Percentiles rank a stretch among this genome's conserved stretches.
Conservation (phyloP, 805 yeast species). For the Wickerhamomyces ciferrii region DNA sequence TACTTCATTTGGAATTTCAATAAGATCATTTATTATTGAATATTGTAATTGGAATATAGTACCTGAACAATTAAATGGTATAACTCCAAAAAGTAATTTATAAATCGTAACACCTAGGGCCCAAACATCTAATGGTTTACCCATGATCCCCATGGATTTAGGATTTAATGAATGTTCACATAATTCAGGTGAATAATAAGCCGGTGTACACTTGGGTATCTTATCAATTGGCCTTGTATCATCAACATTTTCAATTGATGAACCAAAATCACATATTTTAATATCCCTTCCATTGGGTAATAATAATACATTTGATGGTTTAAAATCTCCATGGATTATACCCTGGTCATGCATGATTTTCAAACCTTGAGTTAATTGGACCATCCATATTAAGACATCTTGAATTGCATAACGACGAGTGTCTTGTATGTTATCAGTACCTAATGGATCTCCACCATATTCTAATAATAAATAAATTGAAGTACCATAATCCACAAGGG, state of each 20-base stretch:
- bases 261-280: constrained; percentile 62
- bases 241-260: constrained; percentile 32
- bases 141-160: background rate
- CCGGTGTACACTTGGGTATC: constrained; percentile 7
- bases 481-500: constrained; percentile 31
- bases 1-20: background rate
- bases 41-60: background rate
- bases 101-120: constrained; percentile 7
- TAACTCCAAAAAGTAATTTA: background rate
- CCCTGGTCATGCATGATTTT: constrained; percentile 51
- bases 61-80: background rate
- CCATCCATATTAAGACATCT: constrained; percentile 45
- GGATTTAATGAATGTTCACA: background rate
- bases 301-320: constrained; percentile 58
- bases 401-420: constrained; percentile 60
- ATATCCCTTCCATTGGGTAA: constrained; percentile 56
- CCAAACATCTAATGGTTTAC: constrained; percentile 8
- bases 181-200: constrained; percentile 7
- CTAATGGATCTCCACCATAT: constrained; percentile 43
- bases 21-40: background rate
- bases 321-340: constrained; percentile 59
- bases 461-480: constrained; percentile 22
- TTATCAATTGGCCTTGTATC: constrained; percentile 24
- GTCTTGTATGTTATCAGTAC: constrained; percentile 48
- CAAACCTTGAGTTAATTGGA: constrained; percentile 52